These are phyloP conservation scores for Erysiphe neolycopersici DNA, from an alignment of 2,329 filamentous ascomycete species.

Conservation along the genomic window DNA sequence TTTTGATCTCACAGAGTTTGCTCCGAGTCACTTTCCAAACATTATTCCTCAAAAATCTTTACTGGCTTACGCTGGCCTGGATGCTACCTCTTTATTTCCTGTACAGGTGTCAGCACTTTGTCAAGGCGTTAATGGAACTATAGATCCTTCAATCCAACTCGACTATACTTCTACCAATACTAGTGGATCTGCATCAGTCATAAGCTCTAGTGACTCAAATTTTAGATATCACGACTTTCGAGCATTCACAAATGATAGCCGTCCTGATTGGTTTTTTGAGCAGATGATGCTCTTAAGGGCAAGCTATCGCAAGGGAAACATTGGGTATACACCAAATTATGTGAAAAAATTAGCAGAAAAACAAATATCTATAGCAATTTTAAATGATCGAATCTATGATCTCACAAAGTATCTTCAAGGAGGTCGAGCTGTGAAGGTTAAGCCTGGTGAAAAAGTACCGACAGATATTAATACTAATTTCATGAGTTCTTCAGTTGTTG, in stretches of 20 bases:
- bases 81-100: conserved; percentile 75
- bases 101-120: conserved; percentile 86
- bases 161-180: conserved; percentile 61
- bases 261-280: conserved; percentile 80
- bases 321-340: conserved; percentile 62
- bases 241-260: conserved; percentile 50
- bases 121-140: conserved; percentile 38
- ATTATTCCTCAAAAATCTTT: conserved; percentile 30
- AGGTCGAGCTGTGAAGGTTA: conserved; percentile 37
- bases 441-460: conserved; percentile 23
- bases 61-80: conserved; percentile 59
- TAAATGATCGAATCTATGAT: conserved; percentile 65
- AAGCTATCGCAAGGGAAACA: conserved; percentile 61
- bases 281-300: conserved; percentile 53
- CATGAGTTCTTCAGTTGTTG: conserved; percentile 48
- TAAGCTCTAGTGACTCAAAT: conserved; percentile 44
- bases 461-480: conserved; percentile 37
- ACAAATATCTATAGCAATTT: conserved; percentile 43
- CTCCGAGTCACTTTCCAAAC: conserved; percentile 51
- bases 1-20: conserved; percentile 52
- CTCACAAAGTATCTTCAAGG: conserved; percentile 59
- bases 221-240: conserved; percentile 81
- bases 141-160: conserved; percentile 50
- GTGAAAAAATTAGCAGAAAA: conserved; percentile 40
- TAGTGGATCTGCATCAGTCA: conserved; percentile 35